These are phyloP conservation scores for Fusarium kyushuense DNA, from an alignment of 2,329 filamentous ascomycete genomes.

Conservation along the genomic window DNA sequence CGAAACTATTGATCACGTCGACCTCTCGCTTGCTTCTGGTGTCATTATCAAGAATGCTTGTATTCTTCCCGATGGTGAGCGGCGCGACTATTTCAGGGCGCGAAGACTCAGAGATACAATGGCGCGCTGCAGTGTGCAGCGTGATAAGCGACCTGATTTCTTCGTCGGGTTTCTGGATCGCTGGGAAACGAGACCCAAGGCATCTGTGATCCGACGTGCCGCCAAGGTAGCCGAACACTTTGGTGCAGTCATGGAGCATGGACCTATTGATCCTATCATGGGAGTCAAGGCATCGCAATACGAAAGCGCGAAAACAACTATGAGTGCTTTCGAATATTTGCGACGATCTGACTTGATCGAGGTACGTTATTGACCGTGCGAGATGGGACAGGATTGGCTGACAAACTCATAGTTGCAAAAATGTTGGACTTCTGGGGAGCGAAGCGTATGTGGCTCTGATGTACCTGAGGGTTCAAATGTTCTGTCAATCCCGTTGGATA, in stretches of 20 bases:
- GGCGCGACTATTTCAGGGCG: conserved; percentile 33
- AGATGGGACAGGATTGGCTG: too few relatives aligned
- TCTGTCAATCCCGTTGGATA: not conserved
- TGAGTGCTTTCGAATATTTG: conserved; percentile 36
- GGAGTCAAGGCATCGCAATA: conserved; percentile 5
- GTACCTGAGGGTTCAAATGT: not conserved
- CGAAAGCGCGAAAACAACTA: conserved; percentile 16
- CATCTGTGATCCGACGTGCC: conserved; percentile 30
- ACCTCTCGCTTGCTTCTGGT: conserved; percentile 24
- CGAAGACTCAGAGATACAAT: conserved; percentile 29
- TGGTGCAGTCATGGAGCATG: conserved; percentile 39
- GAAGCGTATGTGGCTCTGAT: not conserved
- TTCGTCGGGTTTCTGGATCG: conserved; percentile 35
- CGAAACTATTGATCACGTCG: conserved; percentile 24
- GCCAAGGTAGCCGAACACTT: conserved; percentile 39
- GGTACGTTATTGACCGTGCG: too few relatives aligned
- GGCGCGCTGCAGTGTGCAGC: conserved; percentile 22
- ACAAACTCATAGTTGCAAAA: conserved; percentile 25
- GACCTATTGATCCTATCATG: conserved; percentile 11
- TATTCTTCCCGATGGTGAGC: conserved; percentile 31
- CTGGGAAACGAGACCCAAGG: conserved; percentile 22
- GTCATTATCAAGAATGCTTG: conserved; percentile 36
- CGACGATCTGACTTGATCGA: conserved; percentile 28
- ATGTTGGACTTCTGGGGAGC: conserved; percentile 20
- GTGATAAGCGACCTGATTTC: conserved; percentile 32